Evolutionary conservation across 1,139 yeast genomes (phyloP), one percentile per base, ranked within the genome.

Genomic region (Arxiozyma bovina): DNA sequence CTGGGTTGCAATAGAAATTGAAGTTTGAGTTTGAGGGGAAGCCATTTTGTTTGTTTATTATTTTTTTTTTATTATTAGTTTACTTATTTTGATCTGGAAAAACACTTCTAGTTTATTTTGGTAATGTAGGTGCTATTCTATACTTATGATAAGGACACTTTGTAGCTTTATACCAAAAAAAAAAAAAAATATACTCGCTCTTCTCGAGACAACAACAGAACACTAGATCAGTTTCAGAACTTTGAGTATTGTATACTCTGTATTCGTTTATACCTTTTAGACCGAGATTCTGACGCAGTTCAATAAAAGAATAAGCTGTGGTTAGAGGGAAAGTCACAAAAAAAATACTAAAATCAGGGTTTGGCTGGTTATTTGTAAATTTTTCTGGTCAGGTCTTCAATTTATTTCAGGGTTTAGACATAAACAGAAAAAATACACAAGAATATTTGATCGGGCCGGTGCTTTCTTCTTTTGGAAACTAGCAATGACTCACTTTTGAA

Each of bases 1-100:
- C 51, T 87, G 83, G 12, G 41, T 34, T 34, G 34, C 4, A 30
- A 11, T 30, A 30, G 34, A 11, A 30, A 30, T 5, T 30, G 34
- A 30, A 30, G 25, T 23, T 4, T 23, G 25, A 23, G 6, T 23
- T 4, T 27, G 9, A 27, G 30, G 30, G 30, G 30, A 27, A 27
- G 11, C 40, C 40, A 34, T 34, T 12, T 12, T 34, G 40, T 4
- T 34, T 34, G n/a, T 34, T 15, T 12, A 3, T 30, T 34, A 3
- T 34, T 34, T 12, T 34, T 34, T 5, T 25, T 25, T 25, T 25
- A 8, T 25, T 25, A 8, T 25, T 34, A 15, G 12, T 34, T 34
- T 34, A 6, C 5, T 15, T 34, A 3, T 34, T 34, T 34, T 34
- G n/a, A 27, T 27, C 11, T 27, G 8, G 8, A 27, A 27, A 27